Conservation (phyloP, 2,329 filamentous ascomycete genomes). For the Alternaria consortialis region DNA sequence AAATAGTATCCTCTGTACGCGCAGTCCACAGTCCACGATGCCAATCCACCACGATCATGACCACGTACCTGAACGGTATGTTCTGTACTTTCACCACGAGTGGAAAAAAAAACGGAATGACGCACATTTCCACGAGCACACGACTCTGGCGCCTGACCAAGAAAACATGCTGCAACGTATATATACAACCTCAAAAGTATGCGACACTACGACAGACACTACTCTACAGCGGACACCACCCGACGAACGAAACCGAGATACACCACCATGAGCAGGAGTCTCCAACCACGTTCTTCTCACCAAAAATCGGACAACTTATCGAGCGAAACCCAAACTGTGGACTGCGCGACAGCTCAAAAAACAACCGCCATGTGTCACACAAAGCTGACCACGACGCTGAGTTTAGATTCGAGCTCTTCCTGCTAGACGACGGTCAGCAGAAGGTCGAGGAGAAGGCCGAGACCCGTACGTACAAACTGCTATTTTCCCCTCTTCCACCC, state of each 20-base stretch:
- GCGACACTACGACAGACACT: neutral
- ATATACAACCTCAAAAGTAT: slow-evolving; percentile 1
- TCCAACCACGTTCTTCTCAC: slow-evolving; percentile 7
- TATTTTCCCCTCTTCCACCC: neutral
- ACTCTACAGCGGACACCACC: neutral
- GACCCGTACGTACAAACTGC: slow-evolving; percentile 73
- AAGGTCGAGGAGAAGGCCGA: slow-evolving; percentile 90
- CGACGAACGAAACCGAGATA: neutral
- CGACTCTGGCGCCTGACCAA: neutral
- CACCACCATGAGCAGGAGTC: slow-evolving; percentile 6
- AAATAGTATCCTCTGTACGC: slow-evolving; percentile 10
- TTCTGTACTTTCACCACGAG: slow-evolving; percentile 7
- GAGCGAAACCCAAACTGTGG: slow-evolving; percentile 18
- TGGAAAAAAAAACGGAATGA: neutral
- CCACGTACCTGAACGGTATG: slow-evolving; percentile 10
- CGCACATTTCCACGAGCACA: neutral
- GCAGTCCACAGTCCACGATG: slow-evolving; percentile 7
- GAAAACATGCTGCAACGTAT: neutral
- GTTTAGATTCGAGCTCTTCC: slow-evolving; percentile 88
- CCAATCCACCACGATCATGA: neutral
- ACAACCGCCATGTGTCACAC: slow-evolving; percentile 11
- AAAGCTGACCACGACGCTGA: slow-evolving; percentile 30
- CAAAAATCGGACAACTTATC: slow-evolving; percentile 20
- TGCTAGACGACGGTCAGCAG: slow-evolving; percentile 87
- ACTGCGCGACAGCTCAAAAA: slow-evolving; percentile 18